These are phyloP conservation scores for Aspergillus ustus DNA, from an alignment of 2,329 filamentous ascomycete genomes.

Conservation along the genomic window DNA sequence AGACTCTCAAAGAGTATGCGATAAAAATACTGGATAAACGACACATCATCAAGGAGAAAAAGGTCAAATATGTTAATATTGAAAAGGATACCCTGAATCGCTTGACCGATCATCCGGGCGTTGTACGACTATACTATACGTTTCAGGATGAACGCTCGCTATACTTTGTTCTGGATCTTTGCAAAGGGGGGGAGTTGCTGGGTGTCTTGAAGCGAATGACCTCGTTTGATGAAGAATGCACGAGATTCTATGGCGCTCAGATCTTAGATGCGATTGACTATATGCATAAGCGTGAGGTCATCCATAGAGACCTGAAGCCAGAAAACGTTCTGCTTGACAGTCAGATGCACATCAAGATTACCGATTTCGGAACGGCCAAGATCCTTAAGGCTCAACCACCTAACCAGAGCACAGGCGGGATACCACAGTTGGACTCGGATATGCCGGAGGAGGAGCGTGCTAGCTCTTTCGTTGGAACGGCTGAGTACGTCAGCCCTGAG, in stretches of 20 bases:
- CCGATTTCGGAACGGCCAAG: constrained; percentile 98
- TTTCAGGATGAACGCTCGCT: constrained; percentile 96
- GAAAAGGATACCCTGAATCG: constrained; percentile 98
- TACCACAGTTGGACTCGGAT: constrained; percentile 55
- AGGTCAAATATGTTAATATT: constrained; percentile 99
- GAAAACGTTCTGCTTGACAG: constrained; percentile 96
- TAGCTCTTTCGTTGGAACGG: constrained; percentile 94
- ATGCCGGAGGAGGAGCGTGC: constrained; percentile 72
- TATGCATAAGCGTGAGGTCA: constrained; percentile 95
- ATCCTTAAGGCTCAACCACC: constrained; percentile 68
- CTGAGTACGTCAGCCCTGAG: constrained; percentile 97
- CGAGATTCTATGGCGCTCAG: constrained; percentile 90
- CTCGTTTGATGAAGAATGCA: constrained; percentile 94
- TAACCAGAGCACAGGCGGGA: constrained; percentile 51
- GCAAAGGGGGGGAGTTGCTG: constrained; percentile 87
- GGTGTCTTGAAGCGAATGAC: constrained; percentile 92
- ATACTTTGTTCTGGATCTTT: constrained; percentile 95
- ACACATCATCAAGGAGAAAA: constrained; percentile 99
- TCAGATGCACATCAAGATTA: constrained; percentile 98
- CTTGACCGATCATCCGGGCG: constrained; percentile 92
- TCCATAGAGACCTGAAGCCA: constrained; percentile 94
- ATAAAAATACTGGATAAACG: constrained; percentile 98
- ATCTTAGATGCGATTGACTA: constrained; percentile 96
- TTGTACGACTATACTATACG: constrained; percentile 96
- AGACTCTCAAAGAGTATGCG: constrained; percentile 93